A percentile compares a stretch with the other conserved stretches of the same genome.
Evolutionary conservation across 208 protist species (phyloP).

Genomic region (Trichomonas gallinae): DNA sequence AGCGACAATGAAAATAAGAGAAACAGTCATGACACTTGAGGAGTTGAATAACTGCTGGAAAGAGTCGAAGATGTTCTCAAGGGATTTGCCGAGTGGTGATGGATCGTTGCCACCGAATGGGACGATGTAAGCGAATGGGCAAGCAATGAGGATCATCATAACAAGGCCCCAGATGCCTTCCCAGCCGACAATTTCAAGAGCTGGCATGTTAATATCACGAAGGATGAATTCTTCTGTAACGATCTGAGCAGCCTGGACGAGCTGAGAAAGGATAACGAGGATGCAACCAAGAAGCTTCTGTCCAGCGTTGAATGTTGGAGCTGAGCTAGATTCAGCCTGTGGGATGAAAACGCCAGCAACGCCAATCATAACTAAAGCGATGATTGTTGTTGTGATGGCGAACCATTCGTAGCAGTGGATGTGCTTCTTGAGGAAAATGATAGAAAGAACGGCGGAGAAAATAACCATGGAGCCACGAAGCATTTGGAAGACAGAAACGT

Average conservation of each 20-base stretch:
- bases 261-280: background rate
- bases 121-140: background rate
- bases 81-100: background rate
- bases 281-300: background rate
- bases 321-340: background rate
- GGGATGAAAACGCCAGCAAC: background rate
- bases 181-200: constrained; percentile 18
- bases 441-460: background rate
- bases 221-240: constrained; percentile 3
- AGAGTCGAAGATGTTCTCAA: background rate
- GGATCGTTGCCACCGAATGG: background rate
- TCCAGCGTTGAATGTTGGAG: background rate
- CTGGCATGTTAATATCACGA: background rate
- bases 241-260: background rate
- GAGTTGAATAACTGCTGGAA: background rate
- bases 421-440: background rate
- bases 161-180: constrained; percentile 6
- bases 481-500: constrained; percentile 21
- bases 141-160: background rate
- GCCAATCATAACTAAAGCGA: background rate
- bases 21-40: background rate
- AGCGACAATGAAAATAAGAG: background rate
- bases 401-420: background rate
- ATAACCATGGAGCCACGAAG: constrained; percentile 21
- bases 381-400: background rate